Evolutionary conservation across 805 yeast species (phyloP).

Genomic region (Monosporozyma aerobia): DNA sequence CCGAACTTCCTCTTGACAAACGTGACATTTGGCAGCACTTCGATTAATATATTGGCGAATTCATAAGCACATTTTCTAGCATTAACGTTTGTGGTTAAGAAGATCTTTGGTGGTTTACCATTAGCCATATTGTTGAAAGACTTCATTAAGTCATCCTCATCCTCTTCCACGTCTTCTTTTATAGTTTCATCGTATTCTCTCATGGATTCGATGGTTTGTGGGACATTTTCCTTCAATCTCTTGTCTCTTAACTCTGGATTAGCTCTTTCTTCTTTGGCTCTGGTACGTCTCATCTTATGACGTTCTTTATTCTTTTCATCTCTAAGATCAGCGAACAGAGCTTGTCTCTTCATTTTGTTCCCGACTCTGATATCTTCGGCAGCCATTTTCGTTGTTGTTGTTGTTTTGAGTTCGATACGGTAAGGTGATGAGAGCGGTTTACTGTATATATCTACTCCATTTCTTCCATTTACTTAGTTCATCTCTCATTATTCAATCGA

Average conservation of each 20-base stretch:
- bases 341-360: conserved; percentile 74
- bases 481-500: not conserved
- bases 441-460: too few relatives aligned
- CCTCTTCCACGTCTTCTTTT: conserved; percentile 27
- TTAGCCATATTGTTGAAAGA: conserved; percentile 42
- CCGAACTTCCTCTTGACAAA: conserved; percentile 84
- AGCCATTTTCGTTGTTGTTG: conserved; percentile 18
- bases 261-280: conserved; percentile 79
- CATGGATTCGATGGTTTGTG: conserved; percentile 75
- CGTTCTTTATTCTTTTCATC: conserved; percentile 67
- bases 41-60: conserved; percentile 79
- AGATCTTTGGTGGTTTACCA: conserved; percentile 74
- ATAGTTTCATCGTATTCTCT: conserved; percentile 84
- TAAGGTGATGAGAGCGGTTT: too few relatives aligned
- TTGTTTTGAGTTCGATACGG: not conserved
- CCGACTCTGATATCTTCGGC: conserved; percentile 42
- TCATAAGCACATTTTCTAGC: conserved; percentile 84
- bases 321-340: conserved; percentile 62
- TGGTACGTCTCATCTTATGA: conserved; percentile 65
- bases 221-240: conserved; percentile 67
- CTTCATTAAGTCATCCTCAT: conserved; percentile 16
- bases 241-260: conserved; percentile 77
- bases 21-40: conserved; percentile 74
- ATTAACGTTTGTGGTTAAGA: conserved; percentile 79
- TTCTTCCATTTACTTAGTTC: not conserved